phyloP scores from a whole-genome alignment of 441 rosid genomes.

The Hura crepitans region DNA sequence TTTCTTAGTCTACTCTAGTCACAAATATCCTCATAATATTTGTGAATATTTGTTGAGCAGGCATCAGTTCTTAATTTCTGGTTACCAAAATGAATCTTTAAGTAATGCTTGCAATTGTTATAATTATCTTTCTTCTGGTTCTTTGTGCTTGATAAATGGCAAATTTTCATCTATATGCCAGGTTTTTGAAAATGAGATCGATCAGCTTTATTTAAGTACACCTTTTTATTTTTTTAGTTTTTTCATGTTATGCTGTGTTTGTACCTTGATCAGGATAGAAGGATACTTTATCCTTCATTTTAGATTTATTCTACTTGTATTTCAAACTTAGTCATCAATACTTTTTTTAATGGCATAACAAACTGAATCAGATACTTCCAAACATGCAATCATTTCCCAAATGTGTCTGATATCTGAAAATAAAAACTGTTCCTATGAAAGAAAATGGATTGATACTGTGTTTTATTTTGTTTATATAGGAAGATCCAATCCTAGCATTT shows the following conservation, averaged over 20 bases:
- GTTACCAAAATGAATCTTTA: background rate
- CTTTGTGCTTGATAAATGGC: background rate
- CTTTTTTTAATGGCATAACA: background rate
- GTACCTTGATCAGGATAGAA: background rate
- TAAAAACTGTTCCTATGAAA: background rate
- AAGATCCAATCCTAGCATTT: background rate
- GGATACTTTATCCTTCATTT: background rate
- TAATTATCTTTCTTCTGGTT: background rate
- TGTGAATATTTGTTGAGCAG: background rate
- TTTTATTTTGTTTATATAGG: conserved; percentile 1
- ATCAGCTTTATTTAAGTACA: background rate
- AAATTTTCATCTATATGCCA: background rate
- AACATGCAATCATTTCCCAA: background rate
- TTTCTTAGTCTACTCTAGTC: background rate
- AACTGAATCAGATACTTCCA: background rate
- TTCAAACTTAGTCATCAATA: background rate
- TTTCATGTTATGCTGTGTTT: background rate
- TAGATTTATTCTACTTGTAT: background rate
- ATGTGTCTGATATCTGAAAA: background rate
- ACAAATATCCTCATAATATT: conserved; percentile 2
- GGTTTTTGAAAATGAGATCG: background rate
- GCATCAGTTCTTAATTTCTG: background rate
- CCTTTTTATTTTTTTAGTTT: background rate
- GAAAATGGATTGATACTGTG: background rate
- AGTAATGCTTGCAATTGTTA: background rate